phyloP scores from a whole-genome alignment of 1,139 yeast genomes.

The Saccharomycopsis hybrid region DNA sequence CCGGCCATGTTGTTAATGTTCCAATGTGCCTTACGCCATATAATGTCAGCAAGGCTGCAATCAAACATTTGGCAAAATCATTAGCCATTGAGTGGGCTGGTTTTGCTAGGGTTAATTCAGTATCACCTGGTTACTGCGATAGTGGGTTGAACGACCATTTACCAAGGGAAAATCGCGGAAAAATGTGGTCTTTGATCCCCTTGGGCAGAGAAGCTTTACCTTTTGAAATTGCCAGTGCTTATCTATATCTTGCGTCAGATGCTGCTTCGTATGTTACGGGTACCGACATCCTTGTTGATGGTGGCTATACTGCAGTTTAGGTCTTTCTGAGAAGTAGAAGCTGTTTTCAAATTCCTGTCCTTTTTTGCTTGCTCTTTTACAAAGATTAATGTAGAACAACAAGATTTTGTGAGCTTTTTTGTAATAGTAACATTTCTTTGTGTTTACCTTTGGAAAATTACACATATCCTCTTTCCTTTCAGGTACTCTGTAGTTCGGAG shows the following conservation, averaged over 20 bases:
- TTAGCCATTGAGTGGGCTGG: conserved; percentile 89
- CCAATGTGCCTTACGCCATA: conserved; percentile 91
- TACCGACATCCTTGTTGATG: conserved; percentile 73
- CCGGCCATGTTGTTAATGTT: conserved; percentile 80
- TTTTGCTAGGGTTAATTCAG: conserved; percentile 78
- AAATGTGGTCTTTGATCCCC: conserved; percentile 64
- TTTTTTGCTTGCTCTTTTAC: no score
- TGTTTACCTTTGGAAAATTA: no score
- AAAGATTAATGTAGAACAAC: no score
- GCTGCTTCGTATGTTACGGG: conserved; percentile 87
- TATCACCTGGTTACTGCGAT: conserved; percentile 73
- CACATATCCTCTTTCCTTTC: no score
- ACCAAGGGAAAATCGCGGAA: conserved; percentile 37
- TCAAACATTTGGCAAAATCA: conserved; percentile 70
- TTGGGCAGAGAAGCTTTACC: conserved; percentile 78
- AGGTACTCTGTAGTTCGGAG: no score
- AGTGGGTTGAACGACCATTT: conserved; percentile 16
- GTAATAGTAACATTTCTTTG: no score
- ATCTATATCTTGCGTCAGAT: conserved; percentile 74
- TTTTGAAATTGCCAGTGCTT: conserved; percentile 80
- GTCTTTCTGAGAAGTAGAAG: no score
- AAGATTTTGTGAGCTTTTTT: no score
- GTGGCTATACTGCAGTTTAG: conserved; percentile 68
- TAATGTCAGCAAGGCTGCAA: conserved; percentile 88
- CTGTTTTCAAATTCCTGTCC: no score